Conservation (phyloP, 768 basidiomycete species). For the Lactifluus piperatus region DNA sequence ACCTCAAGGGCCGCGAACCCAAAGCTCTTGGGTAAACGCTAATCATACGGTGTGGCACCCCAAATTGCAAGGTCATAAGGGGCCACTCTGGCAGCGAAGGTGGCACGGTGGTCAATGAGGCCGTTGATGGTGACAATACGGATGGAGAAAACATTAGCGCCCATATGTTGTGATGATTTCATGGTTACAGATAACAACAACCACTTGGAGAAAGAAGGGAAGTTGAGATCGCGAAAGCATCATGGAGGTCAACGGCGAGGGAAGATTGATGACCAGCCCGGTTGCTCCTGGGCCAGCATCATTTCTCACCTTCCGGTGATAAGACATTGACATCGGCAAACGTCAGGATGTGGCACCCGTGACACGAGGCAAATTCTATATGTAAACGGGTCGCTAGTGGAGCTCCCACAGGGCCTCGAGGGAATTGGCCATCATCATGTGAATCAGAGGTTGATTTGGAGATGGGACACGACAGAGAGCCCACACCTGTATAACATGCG, state of each 20-base stretch:
- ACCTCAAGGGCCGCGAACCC: too few species aligned
- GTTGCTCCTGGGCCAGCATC: too few species aligned
- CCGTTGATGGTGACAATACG: background rate
- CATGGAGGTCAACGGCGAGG: background rate
- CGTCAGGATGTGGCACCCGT: background rate
- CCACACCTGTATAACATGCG: background rate
- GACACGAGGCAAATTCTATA: constrained; percentile 1
- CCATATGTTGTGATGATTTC: background rate
- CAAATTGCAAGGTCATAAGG: too few species aligned
- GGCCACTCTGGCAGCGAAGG: background rate
- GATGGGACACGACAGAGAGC: background rate
- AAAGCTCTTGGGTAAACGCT: too few species aligned
- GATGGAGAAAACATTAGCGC: background rate
- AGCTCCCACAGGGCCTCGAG: background rate
- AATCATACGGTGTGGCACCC: too few species aligned
- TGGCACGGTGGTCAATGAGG: background rate
- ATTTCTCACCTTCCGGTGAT: constrained; percentile 2
- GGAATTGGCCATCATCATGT: background rate
- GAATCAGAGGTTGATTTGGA: background rate
- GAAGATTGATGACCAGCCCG: background rate
- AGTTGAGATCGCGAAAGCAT: background rate
- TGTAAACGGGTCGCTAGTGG: background rate
- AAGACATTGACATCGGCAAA: constrained; percentile 1
- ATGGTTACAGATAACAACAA: background rate
- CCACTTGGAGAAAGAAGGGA: background rate